Base-by-base conservation (phyloP, 1,284 basidiomycete genomes). In the Malassezia caprae region DNA sequence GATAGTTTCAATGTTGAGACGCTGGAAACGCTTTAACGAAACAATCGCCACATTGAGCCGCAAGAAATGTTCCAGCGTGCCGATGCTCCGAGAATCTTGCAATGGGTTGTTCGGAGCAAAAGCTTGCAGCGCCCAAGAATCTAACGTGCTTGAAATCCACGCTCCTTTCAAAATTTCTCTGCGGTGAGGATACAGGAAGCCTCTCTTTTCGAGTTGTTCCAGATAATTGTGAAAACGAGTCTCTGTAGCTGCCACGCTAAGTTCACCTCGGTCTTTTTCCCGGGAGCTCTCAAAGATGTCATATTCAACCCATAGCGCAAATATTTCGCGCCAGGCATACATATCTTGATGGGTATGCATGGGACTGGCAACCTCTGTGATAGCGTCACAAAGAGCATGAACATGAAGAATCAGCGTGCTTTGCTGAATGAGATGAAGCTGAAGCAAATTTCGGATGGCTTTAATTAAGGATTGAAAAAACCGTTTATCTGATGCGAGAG, bases 301-400 rank as follows among this genome's bases (percentile, higher is more conserved):
- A 1, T 83, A 78, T 64, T 96, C 89, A 48, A 88, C 79, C 77
- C 93, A 96, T 2, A 93, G 77, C 46, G 84, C 82, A 69, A 96
- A 94, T 30, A 96, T 86, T 75, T 89, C 84, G 28, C 91, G 79
- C 91, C 91, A 96, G 3, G 83, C 82, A 68, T 89, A 90, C n/a
- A 96, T 76, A 67, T 96, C 91, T 21, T 80, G 79, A 63, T 80
- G 79, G 19, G 61, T 46, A 1, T 65, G 62, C 26, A 60, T 66
- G 0, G 72, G 72, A 37, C 62, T 65, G 8, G 72, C 62, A 8
- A 68, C 76, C 12, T 68, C 62, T 8, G 31, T 81, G 70, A 53
- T 79, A 73, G 73, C 83, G 80, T 32, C 67, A 28, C 86, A 83
- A 2, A 96, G 81, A 0, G 75, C 67, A 17, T 78, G 63, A 8